These are phyloP conservation scores for Skeletonema grethae DNA, from an alignment of 108 stramenopile species.

Conservation along the genomic window DNA sequence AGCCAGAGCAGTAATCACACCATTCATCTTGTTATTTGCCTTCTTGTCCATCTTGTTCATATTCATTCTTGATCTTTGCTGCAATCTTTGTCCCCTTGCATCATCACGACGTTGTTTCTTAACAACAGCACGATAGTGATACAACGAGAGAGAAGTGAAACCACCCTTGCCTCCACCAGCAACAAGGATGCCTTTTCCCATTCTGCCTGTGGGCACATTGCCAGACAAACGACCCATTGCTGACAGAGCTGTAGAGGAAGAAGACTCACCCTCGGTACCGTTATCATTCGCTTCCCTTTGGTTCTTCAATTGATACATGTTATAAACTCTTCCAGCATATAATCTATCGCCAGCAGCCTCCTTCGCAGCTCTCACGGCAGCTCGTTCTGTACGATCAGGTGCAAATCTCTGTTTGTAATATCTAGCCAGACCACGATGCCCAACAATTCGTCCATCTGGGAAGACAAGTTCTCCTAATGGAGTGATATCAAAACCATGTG, in stretches of 20 bases:
- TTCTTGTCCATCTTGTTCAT: constrained; percentile 91
- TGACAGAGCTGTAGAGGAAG: background rate
- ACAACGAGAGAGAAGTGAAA: constrained; percentile 82
- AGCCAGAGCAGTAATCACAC: constrained; percentile 76
- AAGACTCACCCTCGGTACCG: constrained; percentile 11
- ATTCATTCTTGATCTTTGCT: constrained; percentile 55
- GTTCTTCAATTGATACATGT: constrained; percentile 37
- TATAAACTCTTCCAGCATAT: constrained; percentile 70
- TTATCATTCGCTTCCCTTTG: constrained; percentile 10
- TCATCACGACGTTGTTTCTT: constrained; percentile 82
- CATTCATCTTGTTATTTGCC: constrained; percentile 80
- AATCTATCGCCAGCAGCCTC: constrained; percentile 78
- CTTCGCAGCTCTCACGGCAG: constrained; percentile 72
- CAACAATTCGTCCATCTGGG: constrained; percentile 87
- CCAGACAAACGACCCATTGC: constrained; percentile 13
- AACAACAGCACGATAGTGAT: constrained; percentile 80
- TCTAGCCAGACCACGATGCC: constrained; percentile 76
- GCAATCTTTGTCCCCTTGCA: constrained; percentile 56
- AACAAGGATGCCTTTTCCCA: constrained; percentile 72
- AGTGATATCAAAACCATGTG: constrained; percentile 87
- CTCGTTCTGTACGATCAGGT: constrained; percentile 38
- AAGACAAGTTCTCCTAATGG: constrained; percentile 86
- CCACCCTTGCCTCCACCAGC: constrained; percentile 37
- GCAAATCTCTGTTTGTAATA: constrained; percentile 88
- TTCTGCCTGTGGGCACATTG: constrained; percentile 36